phyloP scores from a whole-genome alignment of 805 yeast species.

The Debaryomyces tyrocola region DNA sequence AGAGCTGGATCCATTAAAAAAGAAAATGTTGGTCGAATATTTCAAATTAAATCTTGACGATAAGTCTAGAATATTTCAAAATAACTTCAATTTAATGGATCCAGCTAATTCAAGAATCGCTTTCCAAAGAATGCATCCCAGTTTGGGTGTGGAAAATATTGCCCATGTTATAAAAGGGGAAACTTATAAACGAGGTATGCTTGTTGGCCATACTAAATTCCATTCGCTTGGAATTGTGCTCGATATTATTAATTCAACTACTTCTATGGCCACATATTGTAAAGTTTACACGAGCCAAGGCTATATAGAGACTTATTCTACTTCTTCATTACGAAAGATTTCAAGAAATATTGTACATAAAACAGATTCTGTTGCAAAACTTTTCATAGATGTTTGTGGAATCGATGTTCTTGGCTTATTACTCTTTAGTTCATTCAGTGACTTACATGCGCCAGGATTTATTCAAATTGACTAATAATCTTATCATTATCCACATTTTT shows the following conservation, averaged over 20 bases:
- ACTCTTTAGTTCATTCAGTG: constrained; percentile 3
- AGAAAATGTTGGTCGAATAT: not conserved
- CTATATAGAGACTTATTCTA: constrained; percentile 13
- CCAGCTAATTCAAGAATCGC: not conserved
- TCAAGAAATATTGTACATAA: not conserved
- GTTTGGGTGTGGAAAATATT: not conserved
- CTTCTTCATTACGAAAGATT: not conserved
- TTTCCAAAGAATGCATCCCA: not conserved
- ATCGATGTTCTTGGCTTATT: constrained; percentile 11
- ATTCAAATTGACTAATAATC: too few relatives aligned
- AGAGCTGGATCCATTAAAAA: not conserved
- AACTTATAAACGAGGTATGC: not conserved
- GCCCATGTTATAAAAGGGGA: too few relatives aligned
- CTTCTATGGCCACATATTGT: constrained; percentile 4
- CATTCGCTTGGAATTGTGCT: constrained; percentile 4
- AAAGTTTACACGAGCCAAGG: constrained; percentile 14
- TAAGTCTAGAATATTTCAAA: not conserved
- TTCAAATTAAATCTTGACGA: not conserved
- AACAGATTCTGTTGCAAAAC: not conserved
- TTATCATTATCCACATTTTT: too few relatives aligned
- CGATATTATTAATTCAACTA: not conserved
- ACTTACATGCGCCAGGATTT: not conserved
- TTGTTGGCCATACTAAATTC: constrained; percentile 6
- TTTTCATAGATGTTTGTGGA: constrained; percentile 7
- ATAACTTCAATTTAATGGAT: constrained; percentile 5